These are phyloP conservation scores for Colletotrichum cereale DNA, from an alignment of 2,329 filamentous ascomycete species.

Conservation along the genomic window DNA sequence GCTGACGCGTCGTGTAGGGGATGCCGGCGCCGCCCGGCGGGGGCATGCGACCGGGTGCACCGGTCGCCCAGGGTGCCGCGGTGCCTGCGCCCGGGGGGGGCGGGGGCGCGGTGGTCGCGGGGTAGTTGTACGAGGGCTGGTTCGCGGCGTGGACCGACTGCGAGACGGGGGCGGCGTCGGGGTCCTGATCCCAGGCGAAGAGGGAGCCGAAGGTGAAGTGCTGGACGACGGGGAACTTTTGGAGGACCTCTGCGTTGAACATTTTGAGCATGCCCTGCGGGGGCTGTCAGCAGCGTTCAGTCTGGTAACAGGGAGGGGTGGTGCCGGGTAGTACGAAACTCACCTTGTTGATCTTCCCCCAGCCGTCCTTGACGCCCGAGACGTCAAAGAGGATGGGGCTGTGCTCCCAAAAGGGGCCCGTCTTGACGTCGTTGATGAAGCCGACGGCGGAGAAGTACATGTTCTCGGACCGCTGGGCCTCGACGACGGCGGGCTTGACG, in stretches of 20 bases:
- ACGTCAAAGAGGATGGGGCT: slow-evolving; percentile 94
- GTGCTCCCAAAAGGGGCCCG: slow-evolving; percentile 96
- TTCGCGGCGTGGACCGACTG: slow-evolving; percentile 69
- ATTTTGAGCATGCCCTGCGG: slow-evolving; percentile 97
- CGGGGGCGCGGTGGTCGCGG: slow-evolving; percentile 45
- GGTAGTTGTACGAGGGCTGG: slow-evolving; percentile 56
- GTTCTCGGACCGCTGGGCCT: slow-evolving; percentile 74
- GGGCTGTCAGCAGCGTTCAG: background rate
- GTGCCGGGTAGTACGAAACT: too few species aligned
- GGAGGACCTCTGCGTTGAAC: slow-evolving; percentile 96
- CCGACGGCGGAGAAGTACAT: slow-evolving; percentile 97
- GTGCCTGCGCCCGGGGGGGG: slow-evolving; percentile 49
- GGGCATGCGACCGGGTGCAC: slow-evolving; percentile 54
- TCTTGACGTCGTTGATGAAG: slow-evolving; percentile 98
- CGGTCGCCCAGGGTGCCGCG: slow-evolving; percentile 58
- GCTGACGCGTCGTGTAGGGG: slow-evolving; percentile 54
- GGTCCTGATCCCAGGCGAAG: slow-evolving; percentile 82
- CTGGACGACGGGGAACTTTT: slow-evolving; percentile 98
- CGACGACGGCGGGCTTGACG: slow-evolving; percentile 72
- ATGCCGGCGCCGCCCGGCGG: slow-evolving; percentile 51
- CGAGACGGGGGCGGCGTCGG: slow-evolving; percentile 63
- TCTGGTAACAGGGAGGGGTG: too few species aligned
- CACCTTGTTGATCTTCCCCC: slow-evolving; percentile 97
- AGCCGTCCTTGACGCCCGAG: slow-evolving; percentile 90
- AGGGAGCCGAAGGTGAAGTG: slow-evolving; percentile 88